Conservation (phyloP, 2,329 filamentous ascomycete genomes). For the Nemania bipapillata region DNA sequence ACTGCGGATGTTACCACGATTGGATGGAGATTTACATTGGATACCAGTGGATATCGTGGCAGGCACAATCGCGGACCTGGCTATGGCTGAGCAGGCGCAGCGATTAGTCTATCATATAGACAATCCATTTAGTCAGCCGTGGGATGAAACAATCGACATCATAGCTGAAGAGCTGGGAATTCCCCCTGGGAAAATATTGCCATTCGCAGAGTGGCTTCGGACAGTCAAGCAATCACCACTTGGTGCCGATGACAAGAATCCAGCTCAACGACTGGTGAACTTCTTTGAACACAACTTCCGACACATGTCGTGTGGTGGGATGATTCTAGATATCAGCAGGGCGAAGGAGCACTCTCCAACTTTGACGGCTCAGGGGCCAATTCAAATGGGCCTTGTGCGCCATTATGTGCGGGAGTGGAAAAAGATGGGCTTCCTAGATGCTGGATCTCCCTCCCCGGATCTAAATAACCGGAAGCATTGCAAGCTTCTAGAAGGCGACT, state of each 20-base stretch:
- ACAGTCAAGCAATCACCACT: no score
- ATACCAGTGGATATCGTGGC: conserved; percentile 31
- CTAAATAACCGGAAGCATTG: no score
- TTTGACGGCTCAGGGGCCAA: conserved; percentile 49
- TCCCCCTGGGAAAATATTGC: no score
- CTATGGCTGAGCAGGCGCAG: background rate
- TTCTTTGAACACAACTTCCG: conserved; percentile 33
- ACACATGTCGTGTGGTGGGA: conserved; percentile 34
- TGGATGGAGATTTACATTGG: conserved; percentile 37
- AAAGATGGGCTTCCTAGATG: conserved; percentile 33
- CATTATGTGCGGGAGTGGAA: conserved; percentile 52
- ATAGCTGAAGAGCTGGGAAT: no score
- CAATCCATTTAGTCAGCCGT: conserved; percentile 37
- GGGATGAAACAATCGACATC: background rate
- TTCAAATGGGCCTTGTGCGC: conserved; percentile 49
- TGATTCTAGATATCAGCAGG: conserved; percentile 45
- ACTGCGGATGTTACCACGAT: conserved; percentile 34
- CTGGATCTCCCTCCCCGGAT: no score
- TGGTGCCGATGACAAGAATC: conserved; percentile 32
- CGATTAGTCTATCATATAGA: conserved; percentile 36
- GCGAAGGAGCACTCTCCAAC: conserved; percentile 53
- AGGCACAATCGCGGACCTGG: conserved; percentile 19
- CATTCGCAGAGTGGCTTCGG: no score
- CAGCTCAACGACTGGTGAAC: conserved; percentile 39
- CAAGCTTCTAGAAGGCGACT: no score